Conservation (phyloP, 208 protist genomes). For the Leishmania tarentolae region DNA sequence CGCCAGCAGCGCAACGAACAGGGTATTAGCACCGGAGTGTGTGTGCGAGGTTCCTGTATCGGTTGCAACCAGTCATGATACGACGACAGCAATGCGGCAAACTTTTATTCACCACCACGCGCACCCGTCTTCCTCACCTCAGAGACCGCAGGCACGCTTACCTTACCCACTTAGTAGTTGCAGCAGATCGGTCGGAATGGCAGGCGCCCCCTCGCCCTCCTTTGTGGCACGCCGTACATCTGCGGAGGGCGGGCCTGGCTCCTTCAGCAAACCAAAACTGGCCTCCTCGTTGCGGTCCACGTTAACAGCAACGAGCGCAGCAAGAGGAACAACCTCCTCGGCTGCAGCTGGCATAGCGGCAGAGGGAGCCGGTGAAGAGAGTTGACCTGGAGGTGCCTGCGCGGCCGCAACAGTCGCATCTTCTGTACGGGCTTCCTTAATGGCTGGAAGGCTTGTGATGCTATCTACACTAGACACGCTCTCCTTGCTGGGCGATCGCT, state of each 20-base stretch:
- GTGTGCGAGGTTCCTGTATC: not conserved
- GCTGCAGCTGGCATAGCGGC: slow-evolving; percentile 9
- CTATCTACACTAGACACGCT: slow-evolving; percentile 28
- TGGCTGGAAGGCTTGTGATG: slow-evolving; percentile 15
- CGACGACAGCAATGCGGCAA: not conserved
- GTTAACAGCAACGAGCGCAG: slow-evolving; percentile 55
- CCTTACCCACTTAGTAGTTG: slow-evolving; percentile 65
- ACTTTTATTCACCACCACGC: not conserved
- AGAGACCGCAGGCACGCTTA: not conserved
- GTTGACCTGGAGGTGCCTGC: not conserved
- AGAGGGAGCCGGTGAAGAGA: not conserved
- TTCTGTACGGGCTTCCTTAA: slow-evolving; percentile 17
- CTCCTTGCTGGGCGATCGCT: slow-evolving; percentile 19
- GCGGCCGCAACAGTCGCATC: slow-evolving; percentile 4
- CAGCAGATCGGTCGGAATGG: slow-evolving; percentile 79
- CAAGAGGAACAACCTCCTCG: slow-evolving; percentile 70
- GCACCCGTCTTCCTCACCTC: not conserved
- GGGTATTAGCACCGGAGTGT: not conserved
- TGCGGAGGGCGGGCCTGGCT: slow-evolving; percentile 62
- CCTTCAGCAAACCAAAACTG: slow-evolving; percentile 70
- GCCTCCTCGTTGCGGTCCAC: slow-evolving; percentile 69
- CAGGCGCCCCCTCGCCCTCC: slow-evolving; percentile 61
- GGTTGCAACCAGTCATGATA: not conserved
- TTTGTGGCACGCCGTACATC: slow-evolving; percentile 67
- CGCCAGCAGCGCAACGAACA: not conserved